Percentiles rank a stretch among this genome's conserved stretches.
Evolutionary conservation across 2,329 filamentous ascomycete genomes (phyloP).

Genomic region (Sarocladiaceae sp.): DNA sequence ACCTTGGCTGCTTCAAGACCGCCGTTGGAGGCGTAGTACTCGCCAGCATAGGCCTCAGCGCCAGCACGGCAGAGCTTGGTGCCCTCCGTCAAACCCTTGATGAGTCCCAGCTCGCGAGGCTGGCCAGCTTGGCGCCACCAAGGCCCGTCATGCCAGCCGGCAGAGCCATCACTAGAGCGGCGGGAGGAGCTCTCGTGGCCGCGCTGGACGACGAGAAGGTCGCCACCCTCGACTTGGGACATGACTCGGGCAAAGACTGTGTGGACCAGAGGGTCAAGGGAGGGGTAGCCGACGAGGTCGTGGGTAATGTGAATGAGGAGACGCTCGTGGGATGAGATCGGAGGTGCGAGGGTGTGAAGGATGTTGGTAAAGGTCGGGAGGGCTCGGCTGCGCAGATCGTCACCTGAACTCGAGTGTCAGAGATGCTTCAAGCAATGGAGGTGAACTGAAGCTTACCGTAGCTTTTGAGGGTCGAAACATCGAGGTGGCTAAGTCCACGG

Average conservation of each 20-base stretch:
- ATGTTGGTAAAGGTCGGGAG: conserved; percentile 93
- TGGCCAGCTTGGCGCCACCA: conserved; percentile 80
- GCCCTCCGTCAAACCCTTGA: conserved; percentile 76
- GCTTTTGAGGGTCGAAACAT: conserved; percentile 66
- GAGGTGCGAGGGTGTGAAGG: conserved; percentile 89
- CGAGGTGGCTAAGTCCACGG: conserved; percentile 53
- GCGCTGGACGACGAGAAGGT: conserved; percentile 88
- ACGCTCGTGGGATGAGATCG: conserved; percentile 93
- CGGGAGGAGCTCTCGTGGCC: conserved; percentile 76
- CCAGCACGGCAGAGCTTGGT: conserved; percentile 86
- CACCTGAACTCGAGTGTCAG: conserved; percentile 49
- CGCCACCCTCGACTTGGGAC: conserved; percentile 97
- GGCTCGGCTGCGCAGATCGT: conserved; percentile 78
- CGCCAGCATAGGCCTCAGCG: conserved; percentile 79
- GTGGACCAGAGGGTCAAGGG: conserved; percentile 87
- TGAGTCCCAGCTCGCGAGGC: conserved; percentile 69
- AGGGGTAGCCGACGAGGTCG: conserved; percentile 89
- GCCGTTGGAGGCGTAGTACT: conserved; percentile 74
- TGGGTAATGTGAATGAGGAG: conserved; percentile 97
- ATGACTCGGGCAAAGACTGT: conserved; percentile 90
- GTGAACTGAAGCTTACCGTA: conserved; percentile 26
- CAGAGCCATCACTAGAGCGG: conserved; percentile 50
- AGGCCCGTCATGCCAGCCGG: conserved; percentile 86
- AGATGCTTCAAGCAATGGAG: neutral
- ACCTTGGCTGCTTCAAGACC: conserved; percentile 76